Conservation (phyloP, 208 protist species). For the Naegleria gruberi region DNA sequence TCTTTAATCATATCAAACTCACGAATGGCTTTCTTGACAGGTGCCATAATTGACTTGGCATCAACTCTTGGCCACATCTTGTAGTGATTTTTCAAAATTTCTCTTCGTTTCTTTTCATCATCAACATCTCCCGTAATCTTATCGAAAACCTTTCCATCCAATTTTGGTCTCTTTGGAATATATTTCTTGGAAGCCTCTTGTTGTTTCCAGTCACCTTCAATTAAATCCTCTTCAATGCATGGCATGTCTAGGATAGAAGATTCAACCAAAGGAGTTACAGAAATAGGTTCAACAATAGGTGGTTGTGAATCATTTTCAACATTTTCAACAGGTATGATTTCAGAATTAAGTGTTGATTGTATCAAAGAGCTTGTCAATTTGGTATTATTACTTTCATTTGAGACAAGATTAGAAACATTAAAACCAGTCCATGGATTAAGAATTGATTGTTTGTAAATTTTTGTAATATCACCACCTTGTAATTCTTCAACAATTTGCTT, state of each 20-base stretch:
- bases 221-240: neutral
- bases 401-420: neutral
- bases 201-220: neutral
- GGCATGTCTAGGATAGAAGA: neutral
- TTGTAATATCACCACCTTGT: neutral
- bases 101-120: conserved; percentile 18
- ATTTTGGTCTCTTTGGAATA: neutral
- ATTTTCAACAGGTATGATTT: neutral
- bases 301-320: neutral
- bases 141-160: neutral
- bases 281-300: neutral
- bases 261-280: no score
- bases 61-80: conserved; percentile 3
- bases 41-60: neutral
- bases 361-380: neutral
- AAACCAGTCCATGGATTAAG: neutral
- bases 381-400: neutral
- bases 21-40: conserved; percentile 34
- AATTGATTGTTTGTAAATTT: neutral
- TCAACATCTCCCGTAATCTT: neutral
- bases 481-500: neutral
- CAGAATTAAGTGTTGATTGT: neutral
- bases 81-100: neutral
- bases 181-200: neutral
- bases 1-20: conserved; percentile 48